Conservation (phyloP, 371 early-diverging fungal genomes). For the Actinomucor elegans region DNA sequence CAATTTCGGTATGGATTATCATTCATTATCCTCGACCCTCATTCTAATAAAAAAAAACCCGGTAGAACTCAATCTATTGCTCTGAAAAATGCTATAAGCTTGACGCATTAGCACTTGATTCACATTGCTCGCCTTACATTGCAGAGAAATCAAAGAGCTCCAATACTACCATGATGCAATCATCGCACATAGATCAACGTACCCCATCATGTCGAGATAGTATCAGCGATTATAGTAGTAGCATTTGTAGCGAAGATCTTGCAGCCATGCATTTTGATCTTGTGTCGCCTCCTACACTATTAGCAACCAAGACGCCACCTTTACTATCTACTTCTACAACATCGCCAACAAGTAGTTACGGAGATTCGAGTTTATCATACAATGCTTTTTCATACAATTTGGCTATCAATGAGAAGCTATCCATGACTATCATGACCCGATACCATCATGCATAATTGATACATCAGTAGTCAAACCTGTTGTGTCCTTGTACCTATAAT, state of each 20-base stretch:
- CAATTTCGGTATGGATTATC: slow-evolving; percentile 7
- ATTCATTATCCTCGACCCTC: no score
- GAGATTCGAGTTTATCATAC: not conserved
- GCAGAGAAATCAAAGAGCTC: not conserved
- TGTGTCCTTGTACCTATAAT: no score
- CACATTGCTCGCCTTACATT: not conserved
- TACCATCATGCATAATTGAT: not conserved
- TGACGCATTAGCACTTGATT: slow-evolving; percentile 17
- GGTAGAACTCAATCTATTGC: slow-evolving; percentile 30
- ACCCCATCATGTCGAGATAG: not conserved
- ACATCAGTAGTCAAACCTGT: not conserved
- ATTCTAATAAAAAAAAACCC: not conserved
- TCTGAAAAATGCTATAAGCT: slow-evolving; percentile 23
- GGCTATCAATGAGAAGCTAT: not conserved
- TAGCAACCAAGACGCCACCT: not conserved
- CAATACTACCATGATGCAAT: not conserved
- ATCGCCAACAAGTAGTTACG: not conserved
- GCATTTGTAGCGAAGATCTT: slow-evolving; percentile 13
- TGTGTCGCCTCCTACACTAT: not conserved
- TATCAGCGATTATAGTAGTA: slow-evolving; percentile 2
- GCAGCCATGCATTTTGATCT: slow-evolving; percentile 15
- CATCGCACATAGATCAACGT: not conserved
- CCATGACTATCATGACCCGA: not conserved
- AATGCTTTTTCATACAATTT: not conserved
- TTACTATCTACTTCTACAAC: not conserved